phyloP scores from a whole-genome alignment of 768 basidiomycete species.

The Lactarius pseudohatsudake region DNA sequence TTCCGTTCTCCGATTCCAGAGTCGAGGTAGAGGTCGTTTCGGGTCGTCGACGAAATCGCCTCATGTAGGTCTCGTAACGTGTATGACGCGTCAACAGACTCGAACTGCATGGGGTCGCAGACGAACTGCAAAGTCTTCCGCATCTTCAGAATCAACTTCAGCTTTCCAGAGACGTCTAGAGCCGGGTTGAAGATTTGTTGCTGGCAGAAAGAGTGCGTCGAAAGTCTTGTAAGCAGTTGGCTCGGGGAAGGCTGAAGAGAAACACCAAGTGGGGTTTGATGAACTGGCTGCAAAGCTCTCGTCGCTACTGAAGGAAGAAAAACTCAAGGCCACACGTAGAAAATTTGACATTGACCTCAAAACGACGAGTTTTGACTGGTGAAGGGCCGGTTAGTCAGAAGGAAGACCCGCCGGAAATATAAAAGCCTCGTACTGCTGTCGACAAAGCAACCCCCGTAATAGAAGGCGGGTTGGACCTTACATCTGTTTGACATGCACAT shows the following conservation, averaged over 20 bases:
- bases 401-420: neutral
- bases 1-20: constrained; percentile 26
- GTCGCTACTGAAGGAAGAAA: constrained; percentile 24
- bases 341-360: constrained; percentile 71
- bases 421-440: constrained; percentile 48
- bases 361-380: constrained; percentile 76
- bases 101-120: constrained; percentile 13
- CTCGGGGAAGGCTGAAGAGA: constrained; percentile 58
- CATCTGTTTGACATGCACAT: constrained; percentile 34
- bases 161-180: constrained; percentile 36
- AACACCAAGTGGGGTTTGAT: constrained; percentile 58
- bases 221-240: constrained; percentile 54
- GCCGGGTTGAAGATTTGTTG: constrained; percentile 6
- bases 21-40: constrained; percentile 18
- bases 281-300: constrained; percentile 16
- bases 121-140: constrained; percentile 36
- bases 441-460: constrained; percentile 67
- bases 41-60: constrained; percentile 9
- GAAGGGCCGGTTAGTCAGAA: constrained; percentile 17
- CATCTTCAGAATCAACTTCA: constrained; percentile 39
- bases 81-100: constrained; percentile 28
- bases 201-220: constrained; percentile 44
- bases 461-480: constrained; percentile 46
- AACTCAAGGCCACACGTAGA: constrained; percentile 47
- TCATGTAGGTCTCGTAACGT: constrained; percentile 31